phyloP scores from a whole-genome alignment of 1,284 basidiomycete genomes.

The Ganoderma sinense region DNA sequence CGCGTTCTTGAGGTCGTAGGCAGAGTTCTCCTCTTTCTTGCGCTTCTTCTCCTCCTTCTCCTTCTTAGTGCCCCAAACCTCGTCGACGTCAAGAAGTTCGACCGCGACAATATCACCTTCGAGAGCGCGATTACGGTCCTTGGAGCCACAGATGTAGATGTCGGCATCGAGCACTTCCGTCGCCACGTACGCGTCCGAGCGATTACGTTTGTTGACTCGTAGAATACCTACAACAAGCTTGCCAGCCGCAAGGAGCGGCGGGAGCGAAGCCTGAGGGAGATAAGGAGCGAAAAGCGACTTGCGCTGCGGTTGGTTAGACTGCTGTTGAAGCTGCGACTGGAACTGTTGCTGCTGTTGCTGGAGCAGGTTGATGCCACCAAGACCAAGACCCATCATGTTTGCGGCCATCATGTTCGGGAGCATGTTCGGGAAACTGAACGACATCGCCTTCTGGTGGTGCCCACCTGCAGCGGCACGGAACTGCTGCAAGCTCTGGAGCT shows the following conservation, averaged over 20 bases:
- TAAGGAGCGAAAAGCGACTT: conserved; percentile 99
- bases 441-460: conserved; percentile 96
- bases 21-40: conserved; percentile 98
- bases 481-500: conserved; percentile 95
- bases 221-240: conserved; percentile 98
- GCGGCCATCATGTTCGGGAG: conserved; percentile 94
- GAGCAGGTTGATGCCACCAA: conserved; percentile 80
- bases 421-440: conserved; percentile 98
- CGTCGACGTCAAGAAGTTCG: conserved; percentile 96
- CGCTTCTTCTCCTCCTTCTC: conserved; percentile 99
- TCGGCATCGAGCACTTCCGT: conserved; percentile 98
- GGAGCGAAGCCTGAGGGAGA: conserved; percentile 96
- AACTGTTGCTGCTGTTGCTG: conserved; percentile 91
- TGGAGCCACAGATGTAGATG: conserved; percentile 98
- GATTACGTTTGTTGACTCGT: conserved; percentile 98
- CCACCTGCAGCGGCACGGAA: conserved; percentile 96
- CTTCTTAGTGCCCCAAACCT: conserved; percentile 99
- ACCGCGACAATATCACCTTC: conserved; percentile 99
- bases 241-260: conserved; percentile 96
- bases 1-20: conserved; percentile 82
- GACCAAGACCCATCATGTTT: conserved; percentile 90
- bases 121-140: conserved; percentile 97
- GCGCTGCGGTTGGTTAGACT: conserved; percentile 90
- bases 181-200: conserved; percentile 99
- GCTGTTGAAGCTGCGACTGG: conserved; percentile 90